Evolutionary conservation across 805 yeast genomes (phyloP), one percentile per base, ranked within the genome.

Genomic region (Candida loeiensis): DNA sequence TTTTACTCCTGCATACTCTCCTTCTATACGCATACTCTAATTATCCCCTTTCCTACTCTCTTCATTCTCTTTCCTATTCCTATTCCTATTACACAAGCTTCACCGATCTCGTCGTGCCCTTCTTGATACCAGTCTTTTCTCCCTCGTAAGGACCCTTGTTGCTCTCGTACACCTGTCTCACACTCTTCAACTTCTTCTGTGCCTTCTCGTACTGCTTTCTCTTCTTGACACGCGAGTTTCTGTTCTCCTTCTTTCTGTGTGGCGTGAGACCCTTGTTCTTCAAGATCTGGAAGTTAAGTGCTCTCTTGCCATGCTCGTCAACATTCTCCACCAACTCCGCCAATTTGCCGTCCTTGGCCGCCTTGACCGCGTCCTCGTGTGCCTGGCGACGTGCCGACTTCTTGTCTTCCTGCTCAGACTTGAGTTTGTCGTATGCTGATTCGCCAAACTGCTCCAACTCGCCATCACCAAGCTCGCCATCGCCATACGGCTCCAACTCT

Each of bases 201-300:
- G 99, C 99, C 61, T 78, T 75, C 48, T 88, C 98, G 71, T 85
- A 93, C 79, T 87, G 87, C 80, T 82, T 86, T 75, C 99, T 85
- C 95, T 91, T 93, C 76, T 93, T 93, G 55, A 93, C 98, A 69
- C 99, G 83, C 31, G 98, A 79, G 62, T 93, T 93, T 66, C 97
- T 79, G 72, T 85, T 80, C 49, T 87, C 96, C 75, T 93, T 93
- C 73, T 86, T 85, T 61, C 96, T 77, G 63, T 82, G 85, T 14
- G 95, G 91, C 1, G 97, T 90, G 47, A 93, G 79, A 57, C 99
- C 99, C 71, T 87, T 90, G 71, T 93, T 93, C 77, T 91, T 93
- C 67, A 87, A 74, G 47, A 93, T 93, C 71, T 91, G 98, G 68
- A 83, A 93, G 61, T 85, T 88, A 55, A 93, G 75, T 1, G 97